A percentile compares a stretch with the other conserved stretches of the same genome.
Evolutionary conservation across 768 basidiomycete genomes (phyloP).

Genomic region (Floccularia luteovirens): DNA sequence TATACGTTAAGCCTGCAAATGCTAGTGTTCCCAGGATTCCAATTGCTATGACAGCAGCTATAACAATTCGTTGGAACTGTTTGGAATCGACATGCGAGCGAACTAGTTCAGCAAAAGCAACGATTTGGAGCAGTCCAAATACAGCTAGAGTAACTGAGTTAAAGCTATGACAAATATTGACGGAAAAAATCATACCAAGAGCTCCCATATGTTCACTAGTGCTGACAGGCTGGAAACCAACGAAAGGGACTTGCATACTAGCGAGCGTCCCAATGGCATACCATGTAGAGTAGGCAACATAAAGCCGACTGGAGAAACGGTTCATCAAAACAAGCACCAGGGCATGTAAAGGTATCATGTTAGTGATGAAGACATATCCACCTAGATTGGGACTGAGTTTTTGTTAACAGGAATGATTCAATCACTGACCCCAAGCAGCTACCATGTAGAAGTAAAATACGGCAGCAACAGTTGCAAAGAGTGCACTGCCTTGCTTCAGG

Average conservation of each 20-base stretch:
- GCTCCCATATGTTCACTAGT: conserved; percentile 99
- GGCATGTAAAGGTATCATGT: conserved; percentile 98
- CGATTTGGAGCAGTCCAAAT: conserved; percentile 93
- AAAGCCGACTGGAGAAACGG: conserved; percentile 84
- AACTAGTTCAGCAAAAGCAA: conserved; percentile 88
- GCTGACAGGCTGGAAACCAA: conserved; percentile 96
- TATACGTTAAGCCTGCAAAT: conserved; percentile 79
- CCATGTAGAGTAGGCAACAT: conserved; percentile 95
- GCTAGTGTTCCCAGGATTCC: conserved; percentile 68
- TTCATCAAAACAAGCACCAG: conserved; percentile 96
- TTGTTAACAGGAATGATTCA: background rate
- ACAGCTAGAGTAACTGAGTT: conserved; percentile 47
- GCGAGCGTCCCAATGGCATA: conserved; percentile 95
- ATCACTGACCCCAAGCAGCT: conserved; percentile 89
- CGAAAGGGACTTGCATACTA: conserved; percentile 99
- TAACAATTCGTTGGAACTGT: conserved; percentile 83
- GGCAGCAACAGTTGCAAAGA: conserved; percentile 85
- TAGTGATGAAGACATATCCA: conserved; percentile 99
- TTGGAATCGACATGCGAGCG: conserved; percentile 84
- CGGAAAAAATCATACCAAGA: conserved; percentile 48
- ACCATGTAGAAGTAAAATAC: conserved; percentile 99
- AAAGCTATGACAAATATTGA: conserved; percentile 6
- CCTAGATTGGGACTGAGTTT: conserved; percentile 33
- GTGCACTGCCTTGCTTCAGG: conserved; percentile 86
- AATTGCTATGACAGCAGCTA: conserved; percentile 56